A percentile compares a stretch with the other conserved stretches of the same genome.
Evolutionary conservation across 2,329 filamentous ascomycete genomes (phyloP).

Genomic region (Cladosporium sp.): DNA sequence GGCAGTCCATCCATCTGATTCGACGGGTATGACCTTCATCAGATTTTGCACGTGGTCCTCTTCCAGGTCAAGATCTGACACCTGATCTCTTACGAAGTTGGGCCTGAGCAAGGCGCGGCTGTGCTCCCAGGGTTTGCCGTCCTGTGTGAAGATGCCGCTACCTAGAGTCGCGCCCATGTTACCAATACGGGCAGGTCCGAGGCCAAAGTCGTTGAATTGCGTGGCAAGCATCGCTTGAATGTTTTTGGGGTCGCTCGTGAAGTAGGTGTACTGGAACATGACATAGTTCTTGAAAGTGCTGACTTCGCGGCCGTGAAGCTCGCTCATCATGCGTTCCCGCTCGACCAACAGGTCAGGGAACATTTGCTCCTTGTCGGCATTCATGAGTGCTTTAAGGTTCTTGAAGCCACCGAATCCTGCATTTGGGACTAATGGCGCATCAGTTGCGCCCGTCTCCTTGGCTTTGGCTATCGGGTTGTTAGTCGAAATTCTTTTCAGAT

Average conservation of each 20-base stretch:
- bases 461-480: slow-evolving; percentile 26
- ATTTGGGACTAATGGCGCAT: slow-evolving; percentile 29
- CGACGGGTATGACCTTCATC: slow-evolving; percentile 35
- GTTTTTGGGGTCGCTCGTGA: slow-evolving; percentile 40
- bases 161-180: slow-evolving; percentile 37
- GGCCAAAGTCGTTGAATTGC: slow-evolving; percentile 34
- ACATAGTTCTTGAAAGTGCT: slow-evolving; percentile 32
- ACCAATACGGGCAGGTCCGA: slow-evolving; percentile 32
- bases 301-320: slow-evolving; percentile 30
- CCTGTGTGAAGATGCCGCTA: slow-evolving; percentile 34
- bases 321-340: slow-evolving; percentile 31
- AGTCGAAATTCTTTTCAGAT: not conserved
- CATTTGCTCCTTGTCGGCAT: slow-evolving; percentile 31
- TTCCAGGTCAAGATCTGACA: slow-evolving; percentile 40
- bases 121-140: slow-evolving; percentile 42
- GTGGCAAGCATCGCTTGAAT: slow-evolving; percentile 40
- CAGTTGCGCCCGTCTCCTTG: slow-evolving; percentile 31
- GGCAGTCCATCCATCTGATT: slow-evolving; percentile 36
- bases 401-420: slow-evolving; percentile 35
- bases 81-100: slow-evolving; percentile 43
- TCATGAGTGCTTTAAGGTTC: slow-evolving; percentile 30
- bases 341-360: slow-evolving; percentile 36
- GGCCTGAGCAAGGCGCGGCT: slow-evolving; percentile 41
- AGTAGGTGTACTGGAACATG: slow-evolving; percentile 32
- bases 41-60: slow-evolving; percentile 41